Evolutionary conservation across 169 alveolate genomes (phyloP), one percentile per base, ranked within the genome.

Genomic region (Condylostoma magnum): DNA sequence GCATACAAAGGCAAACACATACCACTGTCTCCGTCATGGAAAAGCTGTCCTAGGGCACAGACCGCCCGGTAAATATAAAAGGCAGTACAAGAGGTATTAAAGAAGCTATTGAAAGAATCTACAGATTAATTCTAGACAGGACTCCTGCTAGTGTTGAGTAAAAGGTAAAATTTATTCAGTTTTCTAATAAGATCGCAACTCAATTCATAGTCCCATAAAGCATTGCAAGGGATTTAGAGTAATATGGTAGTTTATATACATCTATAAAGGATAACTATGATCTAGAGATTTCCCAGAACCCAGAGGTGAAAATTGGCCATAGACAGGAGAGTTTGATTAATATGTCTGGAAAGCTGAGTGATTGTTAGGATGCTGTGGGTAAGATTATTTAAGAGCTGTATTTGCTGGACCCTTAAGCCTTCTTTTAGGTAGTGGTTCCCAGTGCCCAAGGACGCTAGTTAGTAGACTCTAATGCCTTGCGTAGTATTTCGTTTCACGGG

Each of bases 21-120:
- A 34, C 69, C n/a, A 37, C n/a, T 4, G 73, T 63, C 20, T 63
- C 73, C 5, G 44, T 63, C 25, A 18, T 15, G 25, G 33, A 63
- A 3, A 63, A 6, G 30, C 27, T 46, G 2, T 12, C 46, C 0
- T 15, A 46, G 25, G 15, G 38, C 38, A 37, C 22, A 33, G 73
- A 63, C 6, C 38, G 58, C 38, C 25, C 33, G 18, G n/a, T 44
- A n/a, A 63, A 44, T 43, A 4, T 63, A 3, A 20, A 22, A 22
- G 73, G 73, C 12, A 63, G 44, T 25, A 33, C 44, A 12, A 63
- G 31, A 18, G 60, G 46, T n/a, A 22, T 37, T 25, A 63, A 63
- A 63, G 58, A 63, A 4, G 56, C 58, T 4, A 36, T 57, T 20
- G 37, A 37, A 41, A 44, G 12, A 34, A 44, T 63, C 43, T 63